Evolutionary conservation across 805 yeast species (phyloP).

Genomic region (Kazachstania africana): DNA sequence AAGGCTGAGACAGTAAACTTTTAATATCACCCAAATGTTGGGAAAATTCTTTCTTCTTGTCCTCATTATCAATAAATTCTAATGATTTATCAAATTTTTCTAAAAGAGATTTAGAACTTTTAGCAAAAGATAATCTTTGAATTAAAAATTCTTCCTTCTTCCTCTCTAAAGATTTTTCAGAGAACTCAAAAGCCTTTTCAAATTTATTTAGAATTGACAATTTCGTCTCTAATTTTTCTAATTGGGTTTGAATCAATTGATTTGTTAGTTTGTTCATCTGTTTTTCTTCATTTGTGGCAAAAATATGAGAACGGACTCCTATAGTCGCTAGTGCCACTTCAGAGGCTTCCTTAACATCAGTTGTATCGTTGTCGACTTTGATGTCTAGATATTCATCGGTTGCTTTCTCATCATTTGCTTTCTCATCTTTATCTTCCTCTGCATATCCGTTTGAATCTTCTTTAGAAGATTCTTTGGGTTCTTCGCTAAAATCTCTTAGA

Average conservation of each 20-base stretch:
- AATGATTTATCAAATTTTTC: slow-evolving; percentile 25
- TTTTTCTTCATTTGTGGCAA: slow-evolving; percentile 71
- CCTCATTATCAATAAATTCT: slow-evolving; percentile 10
- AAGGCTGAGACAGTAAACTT: slow-evolving; percentile 21
- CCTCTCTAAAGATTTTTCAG: slow-evolving; percentile 44
- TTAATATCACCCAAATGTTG: slow-evolving; percentile 16
- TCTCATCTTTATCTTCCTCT: neutral
- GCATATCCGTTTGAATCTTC: slow-evolving; percentile 3
- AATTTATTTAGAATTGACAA: slow-evolving; percentile 44
- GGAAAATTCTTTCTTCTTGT: slow-evolving; percentile 9
- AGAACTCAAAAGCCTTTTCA: slow-evolving; percentile 55
- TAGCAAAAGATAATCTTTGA: slow-evolving; percentile 56
- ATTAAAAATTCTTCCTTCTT: slow-evolving; percentile 58
- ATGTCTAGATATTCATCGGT: slow-evolving; percentile 2
- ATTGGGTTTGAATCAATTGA: slow-evolving; percentile 47
- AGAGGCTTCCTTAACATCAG: slow-evolving; percentile 40
- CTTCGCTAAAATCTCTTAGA: slow-evolving; percentile 15
- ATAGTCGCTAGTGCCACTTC: slow-evolving; percentile 61
- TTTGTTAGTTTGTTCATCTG: slow-evolving; percentile 53
- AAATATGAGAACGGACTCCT: slow-evolving; percentile 69
- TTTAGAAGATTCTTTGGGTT: neutral
- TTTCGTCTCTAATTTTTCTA: slow-evolving; percentile 55
- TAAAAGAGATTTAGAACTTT: slow-evolving; percentile 40
- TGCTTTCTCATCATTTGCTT: slow-evolving; percentile 1
- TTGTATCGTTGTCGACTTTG: neutral